Base-by-base conservation (phyloP, 495 filamentous ascomycete species). In the Neurospora pannonica region DNA sequence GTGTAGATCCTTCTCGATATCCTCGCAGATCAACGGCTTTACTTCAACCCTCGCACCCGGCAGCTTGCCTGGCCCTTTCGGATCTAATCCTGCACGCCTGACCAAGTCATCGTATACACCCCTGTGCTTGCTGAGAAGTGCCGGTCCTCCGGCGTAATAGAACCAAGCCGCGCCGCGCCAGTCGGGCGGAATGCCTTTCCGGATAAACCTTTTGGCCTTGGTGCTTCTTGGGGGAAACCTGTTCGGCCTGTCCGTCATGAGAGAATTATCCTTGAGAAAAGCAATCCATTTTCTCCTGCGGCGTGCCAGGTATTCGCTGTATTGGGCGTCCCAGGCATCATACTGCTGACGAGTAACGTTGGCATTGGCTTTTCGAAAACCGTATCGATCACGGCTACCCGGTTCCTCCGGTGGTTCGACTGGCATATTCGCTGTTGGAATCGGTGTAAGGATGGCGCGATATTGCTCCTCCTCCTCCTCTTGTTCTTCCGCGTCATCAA, bases 141-240 rank as follows among this genome's bases (percentile, higher is more conserved):
- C 88, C 37, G 93, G 92, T 7, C 96, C 96, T 15, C 94, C 94
- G n/a, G 94, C 94, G 81, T 98, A 99, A 82, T 91, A 98, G 78
- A 97, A 99, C 96, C 96, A 99, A 38, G 96, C 95, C 6, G 92
- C 91, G 13, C 96, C 96, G 77, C 96, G 88, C 89, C 93, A 94
- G 73, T 97, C 93, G 1, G 94, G 92, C 3, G 96, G 96, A 34
- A 98, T 94, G n/a, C 96, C 96, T 81, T 99, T 99, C 40, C 95
- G 90, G 38, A 97, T 88, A 78, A 93, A 97, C 15, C 94, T 88
- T 83, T 97, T 97, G 38, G 95, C 88, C 78, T 95, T 97, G 48
- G 88, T 85, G 17, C 91, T 94, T 72, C 89, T 92, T 1, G 91
- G 88, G 0, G 96, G 96, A 75, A 98, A 98, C 5, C 86, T 85